A percentile compares a stretch with the other conserved stretches of the same genome.
phyloP scores from a whole-genome alignment of 306 rosid genomes.

The Pachyrhizus erosus region DNA sequence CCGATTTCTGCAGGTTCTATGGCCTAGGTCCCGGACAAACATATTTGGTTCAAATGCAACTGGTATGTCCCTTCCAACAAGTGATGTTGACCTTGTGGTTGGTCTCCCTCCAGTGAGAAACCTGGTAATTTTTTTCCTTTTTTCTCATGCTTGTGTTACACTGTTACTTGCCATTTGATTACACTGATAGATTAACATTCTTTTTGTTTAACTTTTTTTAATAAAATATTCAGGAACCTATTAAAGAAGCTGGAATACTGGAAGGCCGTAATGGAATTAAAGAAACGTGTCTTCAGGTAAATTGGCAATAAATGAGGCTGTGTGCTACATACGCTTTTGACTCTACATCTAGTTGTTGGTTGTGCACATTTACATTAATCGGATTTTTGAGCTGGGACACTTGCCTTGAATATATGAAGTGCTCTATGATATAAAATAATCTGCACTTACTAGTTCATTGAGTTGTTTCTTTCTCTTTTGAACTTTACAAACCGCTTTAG shows the following conservation, averaged over 20 bases:
- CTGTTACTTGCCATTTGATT: slow-evolving; percentile 14
- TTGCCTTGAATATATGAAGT: slow-evolving; percentile 19
- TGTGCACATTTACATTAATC: slow-evolving; percentile 29
- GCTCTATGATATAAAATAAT: slow-evolving; percentile 23
- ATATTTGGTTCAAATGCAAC: slow-evolving; percentile 93
- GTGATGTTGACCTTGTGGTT: slow-evolving; percentile 99
- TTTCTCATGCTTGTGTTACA: slow-evolving; percentile 16
- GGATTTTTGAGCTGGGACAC: slow-evolving; percentile 20
- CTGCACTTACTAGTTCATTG: not conserved
- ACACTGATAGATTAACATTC: slow-evolving; percentile 29
- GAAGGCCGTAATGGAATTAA: slow-evolving; percentile 98
- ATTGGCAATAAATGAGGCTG: slow-evolving; percentile 17
- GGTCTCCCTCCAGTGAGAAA: slow-evolving; percentile 96
- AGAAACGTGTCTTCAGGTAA: slow-evolving; percentile 99
- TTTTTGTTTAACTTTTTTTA: not conserved
- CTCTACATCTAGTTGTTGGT: slow-evolving; percentile 9
- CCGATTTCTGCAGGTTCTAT: slow-evolving; percentile 88
- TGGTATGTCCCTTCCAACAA: slow-evolving; percentile 93
- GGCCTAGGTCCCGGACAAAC: slow-evolving; percentile 97
- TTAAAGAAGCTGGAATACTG: slow-evolving; percentile 97
- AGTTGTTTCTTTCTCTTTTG: slow-evolving; percentile 5
- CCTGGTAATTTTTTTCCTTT: slow-evolving; percentile 59
- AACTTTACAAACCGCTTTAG: slow-evolving; percentile 9
- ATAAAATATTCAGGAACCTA: slow-evolving; percentile 76
- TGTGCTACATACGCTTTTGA: slow-evolving; percentile 18